Conservation (phyloP, 2,329 filamentous ascomycete genomes). For the Ophidiomyces ophidiicola region DNA sequence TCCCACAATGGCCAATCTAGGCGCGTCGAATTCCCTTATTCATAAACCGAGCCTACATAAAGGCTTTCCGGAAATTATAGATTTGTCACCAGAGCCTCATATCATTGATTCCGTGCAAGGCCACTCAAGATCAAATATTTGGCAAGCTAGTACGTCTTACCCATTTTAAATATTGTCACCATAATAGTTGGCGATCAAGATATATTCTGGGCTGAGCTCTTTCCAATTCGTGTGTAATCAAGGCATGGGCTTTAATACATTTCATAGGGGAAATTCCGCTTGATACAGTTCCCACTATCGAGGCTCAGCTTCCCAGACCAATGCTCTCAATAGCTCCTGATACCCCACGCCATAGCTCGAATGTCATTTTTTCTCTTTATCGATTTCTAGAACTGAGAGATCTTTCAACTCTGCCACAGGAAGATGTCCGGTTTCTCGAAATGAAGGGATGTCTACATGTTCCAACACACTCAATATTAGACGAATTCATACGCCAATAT, state of each 20-base stretch:
- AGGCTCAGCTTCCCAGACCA: slow-evolving; percentile 1
- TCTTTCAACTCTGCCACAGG: slow-evolving; percentile 21
- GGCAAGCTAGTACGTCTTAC: slow-evolving; percentile 4
- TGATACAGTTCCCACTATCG: slow-evolving; percentile 5
- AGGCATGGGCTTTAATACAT: not conserved
- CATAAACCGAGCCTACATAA: not conserved
- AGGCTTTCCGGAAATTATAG: not conserved
- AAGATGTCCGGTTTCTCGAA: slow-evolving; percentile 39
- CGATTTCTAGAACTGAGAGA: slow-evolving; percentile 18
- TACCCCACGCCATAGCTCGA: slow-evolving; percentile 25
- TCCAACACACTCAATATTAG: slow-evolving; percentile 32
- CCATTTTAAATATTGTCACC: not conserved
- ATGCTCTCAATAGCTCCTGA: not conserved
- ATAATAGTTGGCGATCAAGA: not conserved
- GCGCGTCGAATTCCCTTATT: not conserved
- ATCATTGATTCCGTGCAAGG: not conserved
- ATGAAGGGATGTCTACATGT: slow-evolving; percentile 38
- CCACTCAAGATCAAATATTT: not conserved
- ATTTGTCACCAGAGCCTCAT: slow-evolving; percentile 1
- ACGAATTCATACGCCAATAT: slow-evolving; percentile 37
- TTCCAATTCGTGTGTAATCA: too few relatives aligned
- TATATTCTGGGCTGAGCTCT: too few relatives aligned
- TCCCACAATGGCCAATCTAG: not conserved
- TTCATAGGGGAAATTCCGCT: slow-evolving; percentile 5
- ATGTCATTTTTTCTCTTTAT: slow-evolving; percentile 25